Evolutionary conservation across 2,329 filamentous ascomycete genomes (phyloP), one percentile per base, ranked within the genome.

Genomic region (Colletotrichum lindemuthianum): DNA sequence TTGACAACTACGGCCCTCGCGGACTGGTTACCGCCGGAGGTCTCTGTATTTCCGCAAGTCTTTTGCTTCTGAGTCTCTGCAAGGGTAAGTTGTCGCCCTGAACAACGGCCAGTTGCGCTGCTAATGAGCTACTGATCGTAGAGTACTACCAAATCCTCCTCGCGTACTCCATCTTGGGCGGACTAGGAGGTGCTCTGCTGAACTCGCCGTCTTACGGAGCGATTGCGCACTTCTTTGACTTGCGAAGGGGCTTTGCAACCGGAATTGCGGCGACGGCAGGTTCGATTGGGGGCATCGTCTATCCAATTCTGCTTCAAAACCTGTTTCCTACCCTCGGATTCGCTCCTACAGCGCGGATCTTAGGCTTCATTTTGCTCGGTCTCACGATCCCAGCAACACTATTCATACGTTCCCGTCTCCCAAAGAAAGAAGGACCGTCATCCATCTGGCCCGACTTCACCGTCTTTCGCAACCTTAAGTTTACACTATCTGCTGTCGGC

Each of bases 71-170:
- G n/a, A 89, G 90, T 1, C 76, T 91, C 43, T 94, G 90, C 70
- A 84, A 84, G 32, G 71, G 84, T 85, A 68, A 65, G 76, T 69
- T 2, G 4, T 2, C 8, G 13, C 24, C 24, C 24, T 24, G 24
- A 24, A 24, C 24, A 24, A 1, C 24, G 24, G 24, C 24, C 24
- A 4, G 24, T 24, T 24, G 24, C 24, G 24, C 24, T 24, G 24
- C 24, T 24, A 24, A 24, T 24, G 24, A 24, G 5, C 5, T 24
- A 24, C 24, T 24, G 24, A 24, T 24, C 24, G 13, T 68, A 82
- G 77, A 86, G 70, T 94, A 92, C 74, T 95, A 90, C 82, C 91
- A 96, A 55, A 95, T 96, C 73, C 86, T 96, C 74, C 79, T 96
- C 16, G 86, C 88, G 12, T 92, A 94, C 72, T 91, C 91, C 0